Evolutionary conservation across 2,329 filamentous ascomycete species (phyloP).

Genomic region (Colletotrichum filicis): DNA sequence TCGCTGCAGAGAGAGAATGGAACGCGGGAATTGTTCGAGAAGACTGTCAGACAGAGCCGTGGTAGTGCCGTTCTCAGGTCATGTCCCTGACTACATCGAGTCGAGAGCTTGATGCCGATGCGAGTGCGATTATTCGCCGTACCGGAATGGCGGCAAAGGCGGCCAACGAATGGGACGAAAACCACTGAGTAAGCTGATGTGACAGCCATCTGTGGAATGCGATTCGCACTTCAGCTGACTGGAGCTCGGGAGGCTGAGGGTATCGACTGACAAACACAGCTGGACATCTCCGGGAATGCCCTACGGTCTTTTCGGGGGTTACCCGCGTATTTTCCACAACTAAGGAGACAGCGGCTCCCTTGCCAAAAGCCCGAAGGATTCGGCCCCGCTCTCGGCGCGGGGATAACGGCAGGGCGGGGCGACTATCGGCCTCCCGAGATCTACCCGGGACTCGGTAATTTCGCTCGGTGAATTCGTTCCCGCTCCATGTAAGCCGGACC

Average conservation of each 20-base stretch:
- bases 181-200: not conserved
- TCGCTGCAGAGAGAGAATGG: slow-evolving; percentile 3
- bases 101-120: slow-evolving; percentile 4
- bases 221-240: slow-evolving; percentile 16
- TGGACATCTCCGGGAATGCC: not conserved
- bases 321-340: not conserved
- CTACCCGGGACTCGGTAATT: not conserved
- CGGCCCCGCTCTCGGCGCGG: slow-evolving; percentile 19
- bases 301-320: not conserved
- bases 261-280: slow-evolving; percentile 2
- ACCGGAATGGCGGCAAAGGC: not conserved
- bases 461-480: not conserved
- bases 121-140: slow-evolving; percentile 13
- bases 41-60: slow-evolving; percentile 6
- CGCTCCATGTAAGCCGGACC: not conserved
- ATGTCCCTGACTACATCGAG: not conserved
- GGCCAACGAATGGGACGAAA: not conserved
- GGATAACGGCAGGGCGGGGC: not conserved
- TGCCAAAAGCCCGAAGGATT: slow-evolving; percentile 11
- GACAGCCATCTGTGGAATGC: slow-evolving; percentile 2
- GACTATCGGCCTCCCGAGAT: not conserved
- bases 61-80: not conserved
- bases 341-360: not conserved
- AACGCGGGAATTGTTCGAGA: slow-evolving; percentile 21
- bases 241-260: not conserved